phyloP scores from a whole-genome alignment of 176 grass and related monocot species.

The Paspalum vaginatum region DNA sequence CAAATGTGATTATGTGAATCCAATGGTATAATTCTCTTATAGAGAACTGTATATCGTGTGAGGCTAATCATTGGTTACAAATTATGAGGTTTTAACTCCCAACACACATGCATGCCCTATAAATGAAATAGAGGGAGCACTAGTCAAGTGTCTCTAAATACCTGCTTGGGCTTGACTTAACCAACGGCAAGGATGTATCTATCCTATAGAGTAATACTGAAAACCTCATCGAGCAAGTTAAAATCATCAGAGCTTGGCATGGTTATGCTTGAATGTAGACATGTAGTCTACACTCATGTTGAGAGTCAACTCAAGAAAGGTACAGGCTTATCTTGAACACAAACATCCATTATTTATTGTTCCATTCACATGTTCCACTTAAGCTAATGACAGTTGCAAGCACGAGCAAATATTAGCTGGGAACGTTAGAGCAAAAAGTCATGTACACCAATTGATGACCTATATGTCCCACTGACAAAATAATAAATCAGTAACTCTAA shows the following conservation, averaged over 20 bases:
- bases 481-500: not conserved
- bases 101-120: not conserved
- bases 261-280: constrained; percentile 15
- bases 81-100: not conserved
- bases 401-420: not conserved
- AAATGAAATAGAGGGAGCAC: not conserved
- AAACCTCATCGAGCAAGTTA: not conserved
- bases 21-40: not conserved
- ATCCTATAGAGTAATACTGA: not conserved
- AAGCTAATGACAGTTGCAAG: constrained; percentile 7
- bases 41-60: not conserved
- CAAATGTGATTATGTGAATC: not conserved
- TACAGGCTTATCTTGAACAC: not conserved
- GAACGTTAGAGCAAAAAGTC: not conserved
- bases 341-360: constrained; percentile 5
- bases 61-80: not conserved
- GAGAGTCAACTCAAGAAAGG: not conserved
- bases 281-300: not conserved
- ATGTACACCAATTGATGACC: not conserved
- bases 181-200: too few species aligned
- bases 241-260: not conserved
- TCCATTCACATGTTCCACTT: not conserved
- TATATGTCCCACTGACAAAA: not conserved
- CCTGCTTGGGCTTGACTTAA: too few species aligned
- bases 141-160: not conserved